Percentiles rank a stretch among this genome's conserved stretches.
Conservation (phyloP, 2,329 filamentous ascomycete genomes). For the Beauveria varroae region DNA sequence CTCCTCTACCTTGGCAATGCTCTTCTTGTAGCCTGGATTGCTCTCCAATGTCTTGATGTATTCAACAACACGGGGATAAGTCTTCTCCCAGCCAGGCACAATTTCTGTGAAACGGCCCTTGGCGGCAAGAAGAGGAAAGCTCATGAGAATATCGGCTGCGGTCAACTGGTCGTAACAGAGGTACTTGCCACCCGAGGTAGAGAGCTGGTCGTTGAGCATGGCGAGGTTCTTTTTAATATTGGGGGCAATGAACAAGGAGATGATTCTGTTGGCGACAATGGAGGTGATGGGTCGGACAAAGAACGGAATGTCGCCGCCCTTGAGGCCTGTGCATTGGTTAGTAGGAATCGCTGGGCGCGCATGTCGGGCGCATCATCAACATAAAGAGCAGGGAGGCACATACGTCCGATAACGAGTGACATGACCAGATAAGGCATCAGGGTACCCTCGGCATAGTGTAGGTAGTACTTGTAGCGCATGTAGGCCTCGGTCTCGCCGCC, state of each 20-base stretch:
- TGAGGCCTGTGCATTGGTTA: conserved; percentile 29
- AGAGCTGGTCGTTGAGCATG: conserved; percentile 43
- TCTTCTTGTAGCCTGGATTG: conserved; percentile 40
- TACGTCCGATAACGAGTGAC: conserved; percentile 50
- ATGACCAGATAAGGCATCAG: conserved; percentile 67
- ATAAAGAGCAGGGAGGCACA: conserved; percentile 18
- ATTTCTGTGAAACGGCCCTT: conserved; percentile 32
- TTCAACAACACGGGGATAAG: conserved; percentile 37
- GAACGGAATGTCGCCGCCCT: conserved; percentile 40
- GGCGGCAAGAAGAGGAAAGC: conserved; percentile 42
- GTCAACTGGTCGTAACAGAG: conserved; percentile 43
- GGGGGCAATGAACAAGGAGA: conserved; percentile 36
- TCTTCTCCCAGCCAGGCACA: conserved; percentile 32
- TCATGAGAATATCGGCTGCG: conserved; percentile 46
- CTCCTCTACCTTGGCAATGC: conserved; percentile 41
- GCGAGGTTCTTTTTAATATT: conserved; percentile 40
- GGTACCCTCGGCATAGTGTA: conserved; percentile 82
- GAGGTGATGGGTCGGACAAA: conserved; percentile 44
- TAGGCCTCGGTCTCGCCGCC: conserved; percentile 55
- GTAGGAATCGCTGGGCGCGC: background rate
- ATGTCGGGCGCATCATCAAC: background rate
- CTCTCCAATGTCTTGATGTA: conserved; percentile 39
- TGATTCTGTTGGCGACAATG: conserved; percentile 34
- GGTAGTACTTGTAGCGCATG: conserved; percentile 56
- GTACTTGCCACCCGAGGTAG: conserved; percentile 37